Evolutionary conservation across 305 asterid genomes (phyloP), one percentile per base, ranked within the genome.

Genomic region (Plantago lanceolata): DNA sequence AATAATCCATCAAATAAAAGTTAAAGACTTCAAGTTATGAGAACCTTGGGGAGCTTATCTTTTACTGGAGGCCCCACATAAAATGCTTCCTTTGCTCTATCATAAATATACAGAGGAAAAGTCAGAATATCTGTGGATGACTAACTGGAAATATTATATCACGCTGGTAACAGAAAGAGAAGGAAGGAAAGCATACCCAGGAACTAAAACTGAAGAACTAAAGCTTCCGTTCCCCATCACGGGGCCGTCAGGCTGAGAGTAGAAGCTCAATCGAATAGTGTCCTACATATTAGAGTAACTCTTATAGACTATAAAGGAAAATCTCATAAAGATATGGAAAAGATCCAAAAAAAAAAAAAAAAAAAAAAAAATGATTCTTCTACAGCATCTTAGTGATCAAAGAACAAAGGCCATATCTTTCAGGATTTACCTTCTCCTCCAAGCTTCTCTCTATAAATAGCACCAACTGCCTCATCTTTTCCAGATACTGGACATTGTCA

Each of bases 11-110:
- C 20, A 49, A 40, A 18, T 65, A 72, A 55, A 62, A 69, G 19
- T 35, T 55, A 44, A 68, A 71, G 59, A 59, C 28, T 57, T 58
- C 60, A 55, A 58, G 63, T 50, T 61, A 72, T 64, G 60, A 48
- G 56, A 74, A 89, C 99, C 99, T 93, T 93, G 54, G 95, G 96
- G 63, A 93, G 87, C 84, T 87, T 93, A 74, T 90, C 96, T 85
- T 84, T 90, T 6, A 82, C 40, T 45, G 99, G 99, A 67, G 95
- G 94, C 64, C 84, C 96, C 68, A 93, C 87, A 81, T 86, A 93
- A 75, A 93, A 90, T 64, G 99, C 96, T 80, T 88, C 96, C 79
- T 78, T 87, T 67, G 72, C 40, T 64, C 97, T 93, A 60, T 74
- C 64, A 79, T 53, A 65, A 68, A 33, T 49, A 67, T 60, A 68